Base-by-base conservation (phyloP, 495 filamentous ascomycete genomes). In the Penicillium canariense region DNA sequence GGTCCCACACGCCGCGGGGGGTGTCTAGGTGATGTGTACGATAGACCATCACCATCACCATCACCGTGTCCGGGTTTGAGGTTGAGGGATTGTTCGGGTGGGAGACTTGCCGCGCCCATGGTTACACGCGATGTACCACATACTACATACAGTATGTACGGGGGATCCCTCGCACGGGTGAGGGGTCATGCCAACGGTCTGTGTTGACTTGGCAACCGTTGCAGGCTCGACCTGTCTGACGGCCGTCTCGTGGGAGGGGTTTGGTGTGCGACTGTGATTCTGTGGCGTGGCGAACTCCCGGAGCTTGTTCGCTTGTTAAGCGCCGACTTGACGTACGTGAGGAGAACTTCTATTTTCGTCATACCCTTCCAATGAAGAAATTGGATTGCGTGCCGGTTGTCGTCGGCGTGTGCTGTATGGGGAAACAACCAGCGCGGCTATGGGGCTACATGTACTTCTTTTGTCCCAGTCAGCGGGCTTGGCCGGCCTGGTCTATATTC, bases 201-300 rank as follows among this genome's bases (percentile, higher is more conserved):
- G 14, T 47, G 59, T 61, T 61, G 59, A 58, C 59, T 61, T 44
- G 54, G 59, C 59, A 61, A 61, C 59, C 25, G 50, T 30, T 48
- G 8, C 7, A 30, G 25, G 28, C 31, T 44, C 27, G 54, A 61
- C 50, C 50, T 58, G 50, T 61, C 59, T 38, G 40, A 58, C 34
- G 11, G 18, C n/a, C n/a, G n/a, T n/a, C n/a, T 35, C 31, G 20
- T 25, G 18, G 9, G 10, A 35, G 20, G 28, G 20, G 31, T 14
- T 44, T 9, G n/a, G n/a, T n/a, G n/a, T n/a, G n/a, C n/a, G n/a
- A n/a, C 7, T 15, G 35, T 30, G 27, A 9, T 45, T 15, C 28
- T 54, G 20, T 22, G 43, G 32, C 8, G 27, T 5, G 22, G 25
- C n/a, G n/a, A n/a, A n/a, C n/a, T n/a, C n/a, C n/a, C n/a, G n/a